These are phyloP conservation scores for Austroboletus olivaceoglutinosus DNA, from an alignment of 1,284 basidiomycete species.

Conservation along the genomic window DNA sequence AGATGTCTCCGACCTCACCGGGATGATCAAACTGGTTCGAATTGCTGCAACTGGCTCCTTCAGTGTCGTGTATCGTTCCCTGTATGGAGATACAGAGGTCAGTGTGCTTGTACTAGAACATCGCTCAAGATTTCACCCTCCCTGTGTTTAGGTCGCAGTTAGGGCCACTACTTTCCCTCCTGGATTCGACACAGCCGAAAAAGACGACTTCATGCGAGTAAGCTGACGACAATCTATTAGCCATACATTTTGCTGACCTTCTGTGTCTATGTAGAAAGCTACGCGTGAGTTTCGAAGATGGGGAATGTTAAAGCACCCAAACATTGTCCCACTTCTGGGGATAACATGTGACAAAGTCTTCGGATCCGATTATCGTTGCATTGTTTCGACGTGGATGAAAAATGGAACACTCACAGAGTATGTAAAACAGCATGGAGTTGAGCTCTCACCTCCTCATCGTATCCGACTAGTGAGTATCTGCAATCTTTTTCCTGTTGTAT, in stretches of 20 bases:
- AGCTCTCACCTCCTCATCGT: neutral
- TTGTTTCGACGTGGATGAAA: constrained; percentile 11
- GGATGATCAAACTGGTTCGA: neutral
- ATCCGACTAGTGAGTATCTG: constrained; percentile 2
- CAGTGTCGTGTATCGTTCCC: constrained; percentile 1
- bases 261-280: neutral
- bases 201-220: neutral
- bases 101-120: neutral
- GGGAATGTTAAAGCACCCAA: constrained; percentile 1
- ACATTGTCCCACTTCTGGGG: constrained; percentile 6
- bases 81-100: neutral
- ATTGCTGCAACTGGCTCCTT: neutral
- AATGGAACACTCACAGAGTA: constrained; percentile 2
- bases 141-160: constrained; percentile 4
- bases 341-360: neutral
- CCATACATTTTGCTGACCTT: neutral
- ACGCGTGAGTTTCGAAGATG: constrained; percentile 7
- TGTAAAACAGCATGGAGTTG: neutral
- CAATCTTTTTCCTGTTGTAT: neutral
- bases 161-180: constrained; percentile 1
- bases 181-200: neutral
- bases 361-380: constrained; percentile 6
- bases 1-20: neutral
- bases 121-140: neutral
- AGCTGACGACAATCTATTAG: neutral